Evolutionary conservation across 2,329 filamentous ascomycete genomes (phyloP), one percentile per base, ranked within the genome.

Genomic region (Rhexocercosporidium sp.): DNA sequence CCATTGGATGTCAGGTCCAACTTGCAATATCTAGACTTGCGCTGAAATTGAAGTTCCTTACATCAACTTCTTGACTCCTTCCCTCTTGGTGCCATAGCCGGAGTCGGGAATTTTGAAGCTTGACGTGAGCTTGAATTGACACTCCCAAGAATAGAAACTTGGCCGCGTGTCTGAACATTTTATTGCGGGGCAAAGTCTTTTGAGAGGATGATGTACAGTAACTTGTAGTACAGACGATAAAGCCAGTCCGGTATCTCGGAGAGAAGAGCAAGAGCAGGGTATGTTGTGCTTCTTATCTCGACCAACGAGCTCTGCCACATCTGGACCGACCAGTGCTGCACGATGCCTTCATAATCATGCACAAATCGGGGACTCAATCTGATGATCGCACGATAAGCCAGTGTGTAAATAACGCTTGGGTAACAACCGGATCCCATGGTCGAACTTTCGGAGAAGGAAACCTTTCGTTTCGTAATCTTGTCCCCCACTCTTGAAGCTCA

Each of bases 41-140:
- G n/a, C 3, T 46, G 20, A 9, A 2, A 25, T 14, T 59, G 34
- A 29, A 12, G 7, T n/a, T 41, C 39, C 31, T 12, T 59, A 20
- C 53, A 20, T 6, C 22, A 34, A 25, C 12, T 5, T 34, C 20
- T 60, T 44, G 12, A 44, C 59, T 37, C 41, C 44, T 62, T 61
- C 57, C 57, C 51, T 53, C 63, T 61, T 66, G 57, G 47, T 66
- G 57, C 51, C 59, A 66, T 62, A 31, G 29, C 56, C 56, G n/a
- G 63, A n/a, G 12, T 29, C 51, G 51, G 51, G n/a, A 56, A 5
- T 20, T 44, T n/a, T 18, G 25, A 54, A 41, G 49, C 61, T 27
- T 63, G 49, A 51, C 34, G 18, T 63, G 61, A 29, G 49, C 44
- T 56, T 56, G 51, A 20, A 56, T 56, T 8, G 14, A 56, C 16